Evolutionary conservation across 1,284 basidiomycete genomes (phyloP), one percentile per base, ranked within the genome.

Genomic region (Pulveroboletus sp.): DNA sequence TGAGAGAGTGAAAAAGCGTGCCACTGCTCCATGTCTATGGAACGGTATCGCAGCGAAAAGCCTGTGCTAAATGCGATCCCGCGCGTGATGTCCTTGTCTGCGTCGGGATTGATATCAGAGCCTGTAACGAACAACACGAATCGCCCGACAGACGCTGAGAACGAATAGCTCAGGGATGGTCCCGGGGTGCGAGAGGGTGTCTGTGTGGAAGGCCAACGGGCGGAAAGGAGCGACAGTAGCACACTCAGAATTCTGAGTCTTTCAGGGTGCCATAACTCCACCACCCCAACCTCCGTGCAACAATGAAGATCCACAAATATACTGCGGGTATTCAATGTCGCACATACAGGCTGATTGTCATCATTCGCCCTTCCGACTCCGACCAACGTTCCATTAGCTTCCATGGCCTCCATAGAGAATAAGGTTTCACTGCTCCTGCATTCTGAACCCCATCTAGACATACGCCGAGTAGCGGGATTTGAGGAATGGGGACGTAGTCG

Each of bases 241-340:
- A 78, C 75, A 12, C 76, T 73, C 29, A 87, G 68, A 3, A 82
- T 78, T 43, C 79, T 77, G 48, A 91, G 74, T 24, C 84, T 84
- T 48, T 80, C 76, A 6, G 81, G 80, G 56, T 89, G 82, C 88
- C 89, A 93, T 12, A 93, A 70, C 66, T 93, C 88, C 46, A 89
- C 55, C 48, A 82, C 82, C 21, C 90, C 69, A 6, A 81, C 80
- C 60, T 92, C 89, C 10, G 84, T 76, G 12, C 77, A 75, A 39
- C 80, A 67, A 56, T 80, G 77, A 29, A 84, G 61, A 44, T 86
- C 78, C 2, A 79, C 62, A 39, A 82, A 76, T 15, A 81, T 56
- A 0, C 89, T 84, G 8, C 73, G 68, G 24, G 73, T 63, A 57
- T 84, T 78, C 41, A 89, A 64, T n/a, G 76, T 71, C 15, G 61